Evolutionary conservation across 768 basidiomycete genomes (phyloP).

Genomic region (Boletales sp.): DNA sequence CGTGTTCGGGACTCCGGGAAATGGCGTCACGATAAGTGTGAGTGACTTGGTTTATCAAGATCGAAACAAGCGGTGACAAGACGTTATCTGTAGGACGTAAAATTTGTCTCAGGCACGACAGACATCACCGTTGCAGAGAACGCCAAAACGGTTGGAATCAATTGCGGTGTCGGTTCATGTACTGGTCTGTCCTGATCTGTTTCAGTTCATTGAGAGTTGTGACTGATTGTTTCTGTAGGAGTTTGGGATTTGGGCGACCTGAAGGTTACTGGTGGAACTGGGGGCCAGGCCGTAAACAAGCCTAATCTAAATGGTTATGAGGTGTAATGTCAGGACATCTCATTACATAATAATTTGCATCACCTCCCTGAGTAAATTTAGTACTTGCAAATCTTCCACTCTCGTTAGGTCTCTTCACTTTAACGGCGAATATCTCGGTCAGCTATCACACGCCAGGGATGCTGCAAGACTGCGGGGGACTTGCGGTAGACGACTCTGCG

Average conservation of each 20-base stretch:
- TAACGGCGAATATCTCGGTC: too few species aligned
- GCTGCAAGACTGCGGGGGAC: too few species aligned
- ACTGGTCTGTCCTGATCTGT: background rate
- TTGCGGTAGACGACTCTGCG: background rate
- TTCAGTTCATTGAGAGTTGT: background rate
- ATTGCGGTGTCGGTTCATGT: slow-evolving; percentile 54
- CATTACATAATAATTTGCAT: too few species aligned
- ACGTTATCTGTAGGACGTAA: slow-evolving; percentile 39
- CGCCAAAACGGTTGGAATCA: slow-evolving; percentile 48
- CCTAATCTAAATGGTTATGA: slow-evolving; percentile 18
- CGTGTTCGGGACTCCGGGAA: slow-evolving; percentile 52
- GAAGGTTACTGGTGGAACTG: slow-evolving; percentile 40
- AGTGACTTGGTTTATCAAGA: slow-evolving; percentile 9
- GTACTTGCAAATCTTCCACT: too few species aligned
- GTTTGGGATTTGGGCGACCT: slow-evolving; percentile 52
- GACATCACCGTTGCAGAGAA: slow-evolving; percentile 39
- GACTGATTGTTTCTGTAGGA: slow-evolving; percentile 25
- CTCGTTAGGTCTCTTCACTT: too few species aligned
- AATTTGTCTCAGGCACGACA: slow-evolving; percentile 41
- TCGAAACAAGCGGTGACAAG: background rate
- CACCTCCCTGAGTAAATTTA: too few species aligned
- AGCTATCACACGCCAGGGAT: too few species aligned
- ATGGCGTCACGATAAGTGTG: slow-evolving; percentile 54
- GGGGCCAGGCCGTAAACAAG: slow-evolving; percentile 33
- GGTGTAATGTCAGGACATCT: too few species aligned